A percentile compares a stretch with the other conserved stretches of the same genome.
These are phyloP conservation scores for Scheffersomyces amazonensis DNA, from an alignment of 805 yeast species.

Conservation along the genomic window DNA sequence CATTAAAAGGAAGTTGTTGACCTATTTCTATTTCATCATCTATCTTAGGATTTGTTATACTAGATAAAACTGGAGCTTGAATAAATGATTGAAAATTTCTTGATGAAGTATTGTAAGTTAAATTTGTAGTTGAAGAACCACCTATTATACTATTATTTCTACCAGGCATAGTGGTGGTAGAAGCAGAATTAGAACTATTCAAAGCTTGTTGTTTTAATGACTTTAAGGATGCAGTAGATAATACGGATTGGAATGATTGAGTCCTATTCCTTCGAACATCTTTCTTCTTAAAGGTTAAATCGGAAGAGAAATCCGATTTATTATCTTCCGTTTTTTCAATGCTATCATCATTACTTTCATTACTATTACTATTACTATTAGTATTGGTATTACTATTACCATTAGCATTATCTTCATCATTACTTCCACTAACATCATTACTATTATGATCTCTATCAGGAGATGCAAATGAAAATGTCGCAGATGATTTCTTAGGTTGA, in stretches of 20 bases:
- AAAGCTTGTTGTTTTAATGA: slow-evolving; percentile 28
- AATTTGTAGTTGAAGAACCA: slow-evolving; percentile 4
- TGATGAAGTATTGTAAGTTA: slow-evolving; percentile 21
- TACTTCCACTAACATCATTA: background rate
- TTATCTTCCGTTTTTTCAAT: background rate
- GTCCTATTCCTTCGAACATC: slow-evolving; percentile 35
- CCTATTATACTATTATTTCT: slow-evolving; percentile 7
- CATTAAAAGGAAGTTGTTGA: slow-evolving; percentile 37
- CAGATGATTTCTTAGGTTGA: background rate
- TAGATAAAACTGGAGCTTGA: slow-evolving; percentile 44
- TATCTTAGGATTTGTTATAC: slow-evolving; percentile 27
- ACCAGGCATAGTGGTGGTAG: slow-evolving; percentile 3
- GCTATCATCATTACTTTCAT: background rate
- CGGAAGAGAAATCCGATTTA: slow-evolving; percentile 9
- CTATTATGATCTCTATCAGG: background rate
- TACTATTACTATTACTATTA: background rate
- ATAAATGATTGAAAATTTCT: slow-evolving; percentile 43
- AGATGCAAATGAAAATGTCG: background rate
- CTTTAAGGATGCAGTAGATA: slow-evolving; percentile 42
- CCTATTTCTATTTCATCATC: slow-evolving; percentile 39
- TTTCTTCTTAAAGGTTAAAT: slow-evolving; percentile 35
- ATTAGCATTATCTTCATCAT: background rate
- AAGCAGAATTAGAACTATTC: slow-evolving; percentile 1
- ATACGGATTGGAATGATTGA: slow-evolving; percentile 43
- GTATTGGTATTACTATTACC: background rate